Evolutionary conservation across 2,329 filamentous ascomycete genomes (phyloP), one percentile per base, ranked within the genome.

Genomic region (Penicillium sp.): DNA sequence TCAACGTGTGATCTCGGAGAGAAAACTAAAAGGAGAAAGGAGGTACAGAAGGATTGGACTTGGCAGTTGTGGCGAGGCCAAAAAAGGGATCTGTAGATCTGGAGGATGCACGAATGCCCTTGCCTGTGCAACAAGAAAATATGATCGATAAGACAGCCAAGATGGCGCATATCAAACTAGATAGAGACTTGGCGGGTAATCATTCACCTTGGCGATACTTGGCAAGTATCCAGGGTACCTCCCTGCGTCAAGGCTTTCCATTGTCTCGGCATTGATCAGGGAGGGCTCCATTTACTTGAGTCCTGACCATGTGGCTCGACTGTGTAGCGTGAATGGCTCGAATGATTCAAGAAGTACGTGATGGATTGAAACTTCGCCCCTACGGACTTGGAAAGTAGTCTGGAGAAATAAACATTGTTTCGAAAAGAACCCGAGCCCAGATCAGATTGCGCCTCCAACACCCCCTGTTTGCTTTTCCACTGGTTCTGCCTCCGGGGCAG

Each of bases 141-240:
- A 33, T 36, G 31, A 16, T 42, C 38, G 49, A 53, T 51, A 28
- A 43, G 45, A 46, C 54, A 52, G 54, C 58, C 61, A 61, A 62
- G 61, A 48, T 59, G 58, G 52, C 43, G 51, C 46, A 21, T 56
- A 61, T 62, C 60, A 61, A 52, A 63, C 45, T 53, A 45, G 48
- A 52, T 48, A 58, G 33, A 59, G 56, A 51, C 61, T 63, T 63
- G 61, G 59, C 61, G 41, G 59, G 56, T 58, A 51, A 59, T 51
- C 61, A 57, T 53, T 41, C 45, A 51, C 13, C 61, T 59, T 61
- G 58, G 59, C 58, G 28, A 13, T 13, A 51, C 58, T 62, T 62
- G 61, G 59, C 61, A 60, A 45, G 48, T 47, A 62, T 63, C 48
- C 33, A 26, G 47, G 54, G 41, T 42, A 42, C 9, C 50, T 53